phyloP scores from a whole-genome alignment of 345 rosid genomes.

The Psidium guajava region DNA sequence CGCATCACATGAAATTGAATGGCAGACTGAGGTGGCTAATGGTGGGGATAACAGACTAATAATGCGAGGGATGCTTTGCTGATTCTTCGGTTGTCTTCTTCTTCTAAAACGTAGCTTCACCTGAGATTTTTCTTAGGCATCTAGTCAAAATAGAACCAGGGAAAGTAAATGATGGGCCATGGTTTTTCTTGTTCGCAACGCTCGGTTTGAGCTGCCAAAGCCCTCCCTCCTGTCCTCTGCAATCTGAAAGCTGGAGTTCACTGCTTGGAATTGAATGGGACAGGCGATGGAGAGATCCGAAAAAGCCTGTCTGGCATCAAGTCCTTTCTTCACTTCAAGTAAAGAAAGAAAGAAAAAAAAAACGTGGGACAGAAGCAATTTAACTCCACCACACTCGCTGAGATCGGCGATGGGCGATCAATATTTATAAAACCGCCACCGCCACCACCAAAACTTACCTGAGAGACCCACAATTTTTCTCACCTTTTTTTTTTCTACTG shows the following conservation, averaged over 20 bases:
- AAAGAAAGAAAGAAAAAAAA: neutral
- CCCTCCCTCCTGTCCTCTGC: neutral
- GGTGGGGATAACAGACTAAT: neutral
- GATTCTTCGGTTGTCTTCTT: neutral
- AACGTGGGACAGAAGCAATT: neutral
- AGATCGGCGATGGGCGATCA: neutral
- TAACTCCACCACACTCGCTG: neutral
- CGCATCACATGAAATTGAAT: neutral
- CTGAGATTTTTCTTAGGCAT: neutral
- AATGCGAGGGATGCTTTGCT: neutral
- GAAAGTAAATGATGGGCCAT: neutral
- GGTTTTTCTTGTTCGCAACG: neutral
- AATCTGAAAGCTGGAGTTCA: neutral
- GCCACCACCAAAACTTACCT: neutral
- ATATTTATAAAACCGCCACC: neutral
- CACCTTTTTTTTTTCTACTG: neutral
- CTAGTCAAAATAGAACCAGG: neutral
- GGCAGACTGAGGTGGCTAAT: neutral
- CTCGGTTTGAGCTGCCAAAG: neutral
- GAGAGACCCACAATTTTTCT: neutral
- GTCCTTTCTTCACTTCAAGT: neutral
- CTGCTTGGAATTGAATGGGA: neutral
- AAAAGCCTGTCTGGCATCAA: neutral
- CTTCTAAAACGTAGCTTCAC: neutral
- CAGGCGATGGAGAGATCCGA: too few relatives aligned